Conservation (phyloP, 2,329 filamentous ascomycete genomes). For the Aureobasidium pullulans region DNA sequence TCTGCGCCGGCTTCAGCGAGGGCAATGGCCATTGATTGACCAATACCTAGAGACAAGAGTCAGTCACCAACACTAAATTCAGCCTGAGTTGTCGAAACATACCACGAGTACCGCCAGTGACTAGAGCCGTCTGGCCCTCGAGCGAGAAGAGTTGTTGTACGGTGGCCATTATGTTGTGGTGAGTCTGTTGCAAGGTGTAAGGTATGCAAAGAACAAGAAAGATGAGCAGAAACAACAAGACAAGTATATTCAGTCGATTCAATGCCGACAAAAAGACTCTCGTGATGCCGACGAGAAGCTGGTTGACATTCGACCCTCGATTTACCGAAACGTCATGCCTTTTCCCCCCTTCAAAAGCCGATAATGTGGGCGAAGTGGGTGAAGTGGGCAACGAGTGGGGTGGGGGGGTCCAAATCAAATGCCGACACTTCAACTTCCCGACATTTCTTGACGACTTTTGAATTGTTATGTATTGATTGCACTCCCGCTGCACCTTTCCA, state of each 20-base stretch:
- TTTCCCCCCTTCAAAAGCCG: constrained; percentile 6
- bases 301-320: neutral
- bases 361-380: neutral
- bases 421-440: constrained; percentile 3
- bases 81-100: constrained; percentile 41
- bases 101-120: constrained; percentile 45
- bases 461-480: constrained; percentile 10
- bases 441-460: neutral
- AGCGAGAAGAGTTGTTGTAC: constrained; percentile 42
- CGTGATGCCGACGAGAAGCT: neutral
- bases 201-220: neutral
- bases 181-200: neutral
- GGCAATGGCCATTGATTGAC: constrained; percentile 44
- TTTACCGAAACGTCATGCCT: neutral
- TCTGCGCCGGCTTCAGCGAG: constrained; percentile 45
- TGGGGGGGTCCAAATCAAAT: neutral
- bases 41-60: constrained; percentile 32
- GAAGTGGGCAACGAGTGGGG: neutral
- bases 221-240: neutral
- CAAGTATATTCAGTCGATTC: neutral
- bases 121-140: constrained; percentile 42
- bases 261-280: neutral
- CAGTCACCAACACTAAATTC: neutral
- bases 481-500: neutral
- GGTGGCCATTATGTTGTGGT: constrained; percentile 23